A percentile compares a stretch with the other conserved stretches of the same genome.
Evolutionary conservation across 805 yeast species (phyloP).

Genomic region (Nakazawaea peltata): DNA sequence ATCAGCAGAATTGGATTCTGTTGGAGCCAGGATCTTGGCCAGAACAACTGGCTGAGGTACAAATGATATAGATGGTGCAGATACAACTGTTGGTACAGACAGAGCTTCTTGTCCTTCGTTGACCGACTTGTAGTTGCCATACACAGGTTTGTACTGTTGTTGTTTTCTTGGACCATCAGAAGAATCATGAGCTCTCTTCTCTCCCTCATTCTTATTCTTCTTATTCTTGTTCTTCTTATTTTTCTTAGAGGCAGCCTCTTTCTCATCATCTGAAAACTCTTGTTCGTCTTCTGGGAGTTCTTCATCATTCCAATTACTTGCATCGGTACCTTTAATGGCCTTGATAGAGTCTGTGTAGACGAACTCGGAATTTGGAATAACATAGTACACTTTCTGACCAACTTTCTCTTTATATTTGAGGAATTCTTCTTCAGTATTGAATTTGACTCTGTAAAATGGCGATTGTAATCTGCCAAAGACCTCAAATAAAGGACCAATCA

Average conservation of each 20-base stretch:
- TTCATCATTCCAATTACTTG: constrained; percentile 91
- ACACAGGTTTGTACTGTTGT: constrained; percentile 4
- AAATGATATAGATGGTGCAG: too few relatives aligned
- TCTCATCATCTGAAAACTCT: constrained; percentile 93
- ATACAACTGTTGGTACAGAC: neutral
- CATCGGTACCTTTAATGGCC: constrained; percentile 80
- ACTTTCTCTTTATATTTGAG: constrained; percentile 35
- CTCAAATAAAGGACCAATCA: constrained; percentile 77
- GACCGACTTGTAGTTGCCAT: constrained; percentile 3
- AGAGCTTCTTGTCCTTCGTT: neutral
- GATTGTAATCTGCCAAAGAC: constrained; percentile 81
- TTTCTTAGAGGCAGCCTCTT: constrained; percentile 65
- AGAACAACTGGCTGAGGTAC: too few relatives aligned
- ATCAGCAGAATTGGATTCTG: neutral
- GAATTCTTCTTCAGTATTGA: constrained; percentile 42
- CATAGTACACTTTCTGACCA: constrained; percentile 61
- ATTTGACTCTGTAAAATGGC: constrained; percentile 75
- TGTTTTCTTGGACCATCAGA: constrained; percentile 3
- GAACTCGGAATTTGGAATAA: constrained; percentile 76
- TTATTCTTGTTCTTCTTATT: constrained; percentile 53
- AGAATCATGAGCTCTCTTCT: constrained; percentile 11
- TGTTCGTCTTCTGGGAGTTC: constrained; percentile 90
- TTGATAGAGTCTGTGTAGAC: constrained; percentile 67
- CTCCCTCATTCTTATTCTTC: constrained; percentile 22
- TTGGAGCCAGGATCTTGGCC: neutral